These are phyloP conservation scores for Pistacia atlantica DNA, from an alignment of 345 rosid genomes.

Conservation along the genomic window DNA sequence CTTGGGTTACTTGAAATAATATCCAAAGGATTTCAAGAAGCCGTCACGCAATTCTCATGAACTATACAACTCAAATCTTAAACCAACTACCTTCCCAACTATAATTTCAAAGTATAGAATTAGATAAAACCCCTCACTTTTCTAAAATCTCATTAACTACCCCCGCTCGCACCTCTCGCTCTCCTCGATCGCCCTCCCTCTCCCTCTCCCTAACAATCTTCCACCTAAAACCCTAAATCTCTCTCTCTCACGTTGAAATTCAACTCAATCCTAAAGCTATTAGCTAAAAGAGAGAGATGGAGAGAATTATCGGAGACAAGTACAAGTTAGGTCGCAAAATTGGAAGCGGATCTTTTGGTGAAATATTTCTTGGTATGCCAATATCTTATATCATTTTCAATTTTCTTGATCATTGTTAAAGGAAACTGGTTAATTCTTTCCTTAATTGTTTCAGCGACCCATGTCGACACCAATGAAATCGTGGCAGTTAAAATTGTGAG, in stretches of 20 bases:
- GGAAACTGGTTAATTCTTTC: neutral
- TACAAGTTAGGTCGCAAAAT: slow-evolving; percentile 67
- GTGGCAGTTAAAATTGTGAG: slow-evolving; percentile 80
- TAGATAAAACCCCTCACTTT: neutral
- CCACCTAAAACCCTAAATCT: neutral
- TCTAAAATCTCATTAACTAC: neutral
- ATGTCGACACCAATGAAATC: slow-evolving; percentile 58
- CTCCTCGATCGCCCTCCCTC: slow-evolving; percentile 1
- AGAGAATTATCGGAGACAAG: slow-evolving; percentile 57
- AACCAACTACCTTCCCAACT: too few species aligned
- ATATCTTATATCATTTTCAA: neutral
- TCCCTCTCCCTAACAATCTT: neutral
- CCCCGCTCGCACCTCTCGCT: neutral
- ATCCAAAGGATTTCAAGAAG: too few species aligned
- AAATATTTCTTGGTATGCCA: slow-evolving; percentile 58
- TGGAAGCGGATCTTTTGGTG: slow-evolving; percentile 82
- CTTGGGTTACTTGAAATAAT: too few species aligned
- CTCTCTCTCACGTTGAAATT: neutral
- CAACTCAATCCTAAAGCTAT: neutral
- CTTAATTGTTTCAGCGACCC: slow-evolving; percentile 49
- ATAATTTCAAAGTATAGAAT: too few species aligned
- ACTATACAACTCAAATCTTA: too few species aligned
- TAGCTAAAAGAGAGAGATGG: slow-evolving; percentile 32
- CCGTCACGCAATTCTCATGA: neutral
- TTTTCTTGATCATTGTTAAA: neutral